These are phyloP conservation scores for Datisca glomerata DNA, from an alignment of 306 rosid genomes.

Conservation along the genomic window DNA sequence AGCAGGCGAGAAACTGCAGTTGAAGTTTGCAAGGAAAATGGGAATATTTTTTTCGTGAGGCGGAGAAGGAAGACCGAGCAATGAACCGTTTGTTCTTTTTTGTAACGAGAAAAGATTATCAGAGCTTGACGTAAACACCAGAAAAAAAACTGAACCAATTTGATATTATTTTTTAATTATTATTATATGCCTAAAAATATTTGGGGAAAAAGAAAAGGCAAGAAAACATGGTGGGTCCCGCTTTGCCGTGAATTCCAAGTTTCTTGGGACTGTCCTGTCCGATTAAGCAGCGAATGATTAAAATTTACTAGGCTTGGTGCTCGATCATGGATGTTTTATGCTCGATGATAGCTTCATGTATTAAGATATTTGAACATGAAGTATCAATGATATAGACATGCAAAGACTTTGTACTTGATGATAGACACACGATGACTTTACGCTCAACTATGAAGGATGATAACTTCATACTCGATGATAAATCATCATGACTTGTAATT, in stretches of 20 bases:
- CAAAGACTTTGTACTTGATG: too few species aligned
- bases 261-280: slow-evolving; percentile 3
- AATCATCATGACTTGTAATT: too few species aligned
- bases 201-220: neutral
- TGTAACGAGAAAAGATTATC: slow-evolving; percentile 17
- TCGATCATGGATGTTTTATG: too few species aligned
- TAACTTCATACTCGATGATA: too few species aligned
- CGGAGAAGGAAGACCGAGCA: slow-evolving; percentile 11
- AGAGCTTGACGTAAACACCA: slow-evolving; percentile 61
- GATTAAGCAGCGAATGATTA: too few species aligned
- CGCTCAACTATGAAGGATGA: too few species aligned
- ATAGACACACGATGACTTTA: too few species aligned
- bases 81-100: slow-evolving; percentile 18
- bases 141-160: slow-evolving; percentile 15
- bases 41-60: slow-evolving; percentile 20
- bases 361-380: too few species aligned
- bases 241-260: slow-evolving; percentile 22
- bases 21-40: slow-evolving; percentile 1
- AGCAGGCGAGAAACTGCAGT: slow-evolving; percentile 10
- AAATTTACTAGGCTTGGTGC: too few species aligned
- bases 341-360: too few species aligned
- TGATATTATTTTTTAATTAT: slow-evolving; percentile 3
- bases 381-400: too few species aligned
- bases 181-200: neutral
- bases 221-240: slow-evolving; percentile 14